Evolutionary conservation across 495 filamentous ascomycete genomes (phyloP).

Genomic region (Xylaria acuta): DNA sequence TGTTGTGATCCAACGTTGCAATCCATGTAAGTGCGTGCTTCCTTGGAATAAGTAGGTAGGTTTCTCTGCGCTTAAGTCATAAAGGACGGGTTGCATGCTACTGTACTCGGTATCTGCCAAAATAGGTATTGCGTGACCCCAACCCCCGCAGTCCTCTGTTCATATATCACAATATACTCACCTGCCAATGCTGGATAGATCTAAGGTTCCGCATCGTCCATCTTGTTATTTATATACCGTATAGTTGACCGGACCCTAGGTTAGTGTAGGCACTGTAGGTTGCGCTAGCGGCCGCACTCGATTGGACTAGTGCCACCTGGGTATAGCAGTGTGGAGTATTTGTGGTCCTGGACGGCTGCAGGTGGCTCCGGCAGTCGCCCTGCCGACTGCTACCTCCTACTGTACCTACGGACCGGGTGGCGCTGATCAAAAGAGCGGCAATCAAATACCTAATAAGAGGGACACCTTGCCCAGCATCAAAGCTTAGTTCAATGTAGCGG

Average conservation of each 20-base stretch:
- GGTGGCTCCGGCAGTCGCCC: conserved; percentile 10
- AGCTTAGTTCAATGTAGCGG: not conserved
- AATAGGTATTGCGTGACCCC: not conserved
- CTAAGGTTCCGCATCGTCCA: not conserved
- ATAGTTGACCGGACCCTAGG: not conserved
- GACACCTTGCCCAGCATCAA: not conserved
- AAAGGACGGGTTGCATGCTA: not conserved
- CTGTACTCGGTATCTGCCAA: not conserved
- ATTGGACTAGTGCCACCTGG: not conserved
- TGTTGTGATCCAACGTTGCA: conserved; percentile 1
- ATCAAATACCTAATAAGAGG: too few species aligned
- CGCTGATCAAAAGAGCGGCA: not conserved
- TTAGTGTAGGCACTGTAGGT: too few species aligned
- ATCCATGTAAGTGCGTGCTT: not conserved
- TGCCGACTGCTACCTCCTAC: conserved; percentile 15
- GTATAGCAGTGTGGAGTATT: not conserved
- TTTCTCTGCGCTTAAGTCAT: not conserved
- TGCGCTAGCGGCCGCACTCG: not conserved
- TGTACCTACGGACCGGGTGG: too few species aligned
- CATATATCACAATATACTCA: not conserved
- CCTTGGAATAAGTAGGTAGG: not conserved
- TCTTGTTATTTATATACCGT: too few species aligned
- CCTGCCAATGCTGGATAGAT: not conserved
- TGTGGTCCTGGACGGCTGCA: not conserved
- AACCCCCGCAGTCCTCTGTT: not conserved